These are phyloP conservation scores for Warburgia ugandensis DNA, from an alignment of 164 flowering plant genomes.

Conservation along the genomic window DNA sequence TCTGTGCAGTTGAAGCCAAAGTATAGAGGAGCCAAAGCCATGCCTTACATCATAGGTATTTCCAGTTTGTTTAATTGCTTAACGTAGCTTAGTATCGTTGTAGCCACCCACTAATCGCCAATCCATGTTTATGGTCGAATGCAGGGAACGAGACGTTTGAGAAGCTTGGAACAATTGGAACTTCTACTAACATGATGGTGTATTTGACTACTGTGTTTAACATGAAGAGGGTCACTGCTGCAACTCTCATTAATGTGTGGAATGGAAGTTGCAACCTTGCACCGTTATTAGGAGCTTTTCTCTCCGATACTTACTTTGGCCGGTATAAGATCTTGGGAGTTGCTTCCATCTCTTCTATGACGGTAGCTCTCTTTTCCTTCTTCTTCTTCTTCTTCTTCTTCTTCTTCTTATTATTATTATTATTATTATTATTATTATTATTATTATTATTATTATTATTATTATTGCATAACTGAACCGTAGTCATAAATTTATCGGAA, in stretches of 20 bases:
- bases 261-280: slow-evolving; percentile 65
- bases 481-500: too few relatives aligned
- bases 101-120: background rate
- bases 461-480: too few relatives aligned
- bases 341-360: slow-evolving; percentile 54
- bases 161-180: slow-evolving; percentile 78
- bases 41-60: slow-evolving; percentile 16
- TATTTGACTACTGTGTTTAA: slow-evolving; percentile 72
- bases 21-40: slow-evolving; percentile 14
- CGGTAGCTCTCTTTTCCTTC: slow-evolving; percentile 24
- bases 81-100: background rate
- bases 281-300: slow-evolving; percentile 70
- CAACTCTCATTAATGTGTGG: slow-evolving; percentile 54
- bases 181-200: slow-evolving; percentile 52
- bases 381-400: background rate
- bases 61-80: background rate
- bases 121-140: background rate
- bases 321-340: slow-evolving; percentile 72
- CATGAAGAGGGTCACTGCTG: slow-evolving; percentile 60
- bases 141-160: slow-evolving; percentile 88
- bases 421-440: too few relatives aligned
- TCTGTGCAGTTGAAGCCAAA: background rate
- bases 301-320: slow-evolving; percentile 76
- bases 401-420: too few relatives aligned
- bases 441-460: too few relatives aligned